These are phyloP conservation scores for Blastobotrys persicus DNA, from an alignment of 1,139 yeast species.

Conservation along the genomic window DNA sequence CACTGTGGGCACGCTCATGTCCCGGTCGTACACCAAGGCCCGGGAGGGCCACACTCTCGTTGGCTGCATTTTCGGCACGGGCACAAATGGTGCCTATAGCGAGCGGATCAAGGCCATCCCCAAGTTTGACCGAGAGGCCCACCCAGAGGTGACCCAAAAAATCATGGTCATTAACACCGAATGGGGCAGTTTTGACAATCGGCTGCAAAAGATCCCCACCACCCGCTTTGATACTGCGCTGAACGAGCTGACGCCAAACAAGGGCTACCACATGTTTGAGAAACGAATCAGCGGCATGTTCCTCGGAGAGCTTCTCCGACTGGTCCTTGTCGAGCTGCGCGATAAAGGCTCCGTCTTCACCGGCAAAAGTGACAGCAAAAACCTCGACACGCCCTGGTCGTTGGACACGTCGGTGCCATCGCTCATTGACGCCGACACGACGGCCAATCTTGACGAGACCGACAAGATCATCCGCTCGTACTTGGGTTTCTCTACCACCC, in stretches of 20 bases:
- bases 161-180: constrained; percentile 93
- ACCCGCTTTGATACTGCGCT: constrained; percentile 71
- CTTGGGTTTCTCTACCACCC: constrained; percentile 56
- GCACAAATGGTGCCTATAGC: constrained; percentile 91
- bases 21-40: constrained; percentile 74
- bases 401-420: constrained; percentile 82
- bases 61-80: constrained; percentile 94
- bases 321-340: constrained; percentile 65
- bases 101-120: constrained; percentile 69
- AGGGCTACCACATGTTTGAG: constrained; percentile 86
- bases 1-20: constrained; percentile 87
- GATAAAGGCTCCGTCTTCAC: constrained; percentile 52
- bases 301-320: constrained; percentile 82
- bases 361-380: constrained; percentile 38
- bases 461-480: constrained; percentile 41
- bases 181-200: constrained; percentile 96
- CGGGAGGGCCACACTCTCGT: constrained; percentile 68
- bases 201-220: constrained; percentile 63
- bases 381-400: constrained; percentile 64
- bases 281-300: constrained; percentile 94
- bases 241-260: constrained; percentile 74
- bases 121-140: constrained; percentile 54
- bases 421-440: constrained; percentile 75
- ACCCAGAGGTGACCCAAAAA: constrained; percentile 46
- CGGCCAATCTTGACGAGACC: constrained; percentile 65